Evolutionary conservation across 2,329 filamentous ascomycete species (phyloP), one percentile per base, ranked within the genome.

Genomic region (Pseudogymnoascus sp.): DNA sequence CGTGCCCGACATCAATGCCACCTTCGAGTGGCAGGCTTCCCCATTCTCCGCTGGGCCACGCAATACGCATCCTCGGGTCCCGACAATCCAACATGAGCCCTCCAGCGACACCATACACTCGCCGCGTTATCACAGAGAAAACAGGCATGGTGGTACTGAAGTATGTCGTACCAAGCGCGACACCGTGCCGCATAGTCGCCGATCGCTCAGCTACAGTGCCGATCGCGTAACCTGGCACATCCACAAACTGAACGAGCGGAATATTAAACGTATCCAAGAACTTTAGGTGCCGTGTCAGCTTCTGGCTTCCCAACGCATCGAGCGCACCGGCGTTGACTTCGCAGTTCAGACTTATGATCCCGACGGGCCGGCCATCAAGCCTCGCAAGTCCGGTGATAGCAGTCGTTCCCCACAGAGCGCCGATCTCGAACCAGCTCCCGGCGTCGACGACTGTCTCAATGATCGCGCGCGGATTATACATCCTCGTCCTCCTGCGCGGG

Each of bases 261-360:
- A 87, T 74, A 66, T 88, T 88, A 76, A 87, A 86, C 47, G 87
- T 78, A 68, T 88, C 85, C 66, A 83, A 83, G 68, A 87, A 79
- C 68, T 87, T 87, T 37, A 87, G 73, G 71, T 86, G 79, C 1
- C 82, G 76, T 0, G 80, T 81, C 18, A 87, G 76, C 68, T 87
- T 87, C 67, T 87, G 85, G 8, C 80, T 82, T 4, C 84, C 84
- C 0, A 78, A 75, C 0, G 84, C 81, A 69, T 87, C 85, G 7
- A 87, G 73, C 0, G 85, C 85, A 8, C 85, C 85, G 0, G 82
- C 80, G 57, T 85, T 83, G 18, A 84, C 78, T 71, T 87, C 85
- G 66, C 83, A 84, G 66, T 87, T 86, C 45, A 84, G 75, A 0
- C 81, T 82, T 4, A 87, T 77, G 1, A 87, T 79, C 0, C 85